A percentile compares a stretch with the other conserved stretches of the same genome.
Conservation (phyloP, 257 asterid genomes). For the Solanum infundibuliforme region DNA sequence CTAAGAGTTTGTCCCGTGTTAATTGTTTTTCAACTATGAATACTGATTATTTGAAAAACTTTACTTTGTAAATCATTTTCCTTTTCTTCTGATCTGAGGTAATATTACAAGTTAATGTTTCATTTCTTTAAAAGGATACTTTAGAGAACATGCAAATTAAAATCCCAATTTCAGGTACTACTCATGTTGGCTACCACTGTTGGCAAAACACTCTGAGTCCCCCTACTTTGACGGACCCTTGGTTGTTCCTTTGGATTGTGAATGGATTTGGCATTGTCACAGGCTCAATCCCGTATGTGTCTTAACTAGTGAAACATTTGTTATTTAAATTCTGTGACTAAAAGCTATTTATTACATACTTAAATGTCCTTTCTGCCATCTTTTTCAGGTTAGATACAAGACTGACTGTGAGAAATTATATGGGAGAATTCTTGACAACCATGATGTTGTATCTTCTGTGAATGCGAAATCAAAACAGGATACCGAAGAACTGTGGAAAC, state of each 20-base stretch:
- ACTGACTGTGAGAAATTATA: constrained; percentile 66
- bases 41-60: not conserved
- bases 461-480: constrained; percentile 24
- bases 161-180: constrained; percentile 50
- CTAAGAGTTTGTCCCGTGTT: not conserved
- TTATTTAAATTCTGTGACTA: constrained; percentile 1
- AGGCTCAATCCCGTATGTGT: constrained; percentile 84
- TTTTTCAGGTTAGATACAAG: constrained; percentile 66
- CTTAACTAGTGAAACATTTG: constrained; percentile 1
- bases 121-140: not conserved
- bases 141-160: not conserved
- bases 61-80: not conserved
- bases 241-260: constrained; percentile 90
- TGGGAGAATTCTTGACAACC: constrained; percentile 69
- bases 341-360: not conserved
- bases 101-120: not conserved
- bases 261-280: constrained; percentile 99
- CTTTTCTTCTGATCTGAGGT: not conserved
- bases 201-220: constrained; percentile 71
- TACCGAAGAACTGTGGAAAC: constrained; percentile 59
- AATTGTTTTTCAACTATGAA: not conserved
- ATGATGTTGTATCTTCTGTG: constrained; percentile 54
- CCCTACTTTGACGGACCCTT: constrained; percentile 54
- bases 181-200: constrained; percentile 87
- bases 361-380: not conserved